These are phyloP conservation scores for Tylopilus rubrobrunneus DNA, from an alignment of 768 basidiomycete species.

Conservation along the genomic window DNA sequence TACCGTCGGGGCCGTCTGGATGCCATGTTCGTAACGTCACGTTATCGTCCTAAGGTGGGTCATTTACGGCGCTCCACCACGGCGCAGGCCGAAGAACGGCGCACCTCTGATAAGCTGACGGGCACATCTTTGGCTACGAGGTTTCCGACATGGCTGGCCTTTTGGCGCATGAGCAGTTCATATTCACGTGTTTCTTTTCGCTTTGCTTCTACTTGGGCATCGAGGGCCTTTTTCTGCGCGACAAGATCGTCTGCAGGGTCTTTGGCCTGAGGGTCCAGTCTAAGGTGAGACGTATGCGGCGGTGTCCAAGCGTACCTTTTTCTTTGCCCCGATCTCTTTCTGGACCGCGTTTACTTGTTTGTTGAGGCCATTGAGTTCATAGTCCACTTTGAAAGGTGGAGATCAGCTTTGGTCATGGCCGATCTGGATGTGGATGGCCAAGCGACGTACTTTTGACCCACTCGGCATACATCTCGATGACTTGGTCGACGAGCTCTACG, in stretches of 20 bases:
- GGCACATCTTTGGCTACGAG: conserved; percentile 86
- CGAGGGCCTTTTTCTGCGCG: conserved; percentile 77
- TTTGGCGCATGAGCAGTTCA: conserved; percentile 73
- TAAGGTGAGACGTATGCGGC: neutral
- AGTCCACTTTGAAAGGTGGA: conserved; percentile 61
- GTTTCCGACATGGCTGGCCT: conserved; percentile 84
- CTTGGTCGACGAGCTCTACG: conserved; percentile 91
- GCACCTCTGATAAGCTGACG: conserved; percentile 83
- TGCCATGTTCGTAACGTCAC: conserved; percentile 77
- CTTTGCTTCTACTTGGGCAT: conserved; percentile 72
- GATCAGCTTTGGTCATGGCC: neutral
- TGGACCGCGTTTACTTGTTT: conserved; percentile 88
- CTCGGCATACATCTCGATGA: conserved; percentile 85
- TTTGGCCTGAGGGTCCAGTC: conserved; percentile 61
- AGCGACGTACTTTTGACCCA: conserved; percentile 86
- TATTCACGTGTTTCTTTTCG: conserved; percentile 75
- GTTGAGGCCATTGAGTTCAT: conserved; percentile 68
- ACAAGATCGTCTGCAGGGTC: conserved; percentile 87
- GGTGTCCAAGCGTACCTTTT: conserved; percentile 58
- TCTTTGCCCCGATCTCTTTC: conserved; percentile 92
- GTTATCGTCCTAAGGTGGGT: conserved; percentile 78
- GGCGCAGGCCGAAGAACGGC: neutral
- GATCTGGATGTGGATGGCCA: neutral
- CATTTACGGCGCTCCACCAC: neutral
- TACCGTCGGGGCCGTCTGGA: conserved; percentile 68